Evolutionary conservation across 768 basidiomycete genomes (phyloP), one percentile per base, ranked within the genome.

Genomic region (Austroboletus eburneus): DNA sequence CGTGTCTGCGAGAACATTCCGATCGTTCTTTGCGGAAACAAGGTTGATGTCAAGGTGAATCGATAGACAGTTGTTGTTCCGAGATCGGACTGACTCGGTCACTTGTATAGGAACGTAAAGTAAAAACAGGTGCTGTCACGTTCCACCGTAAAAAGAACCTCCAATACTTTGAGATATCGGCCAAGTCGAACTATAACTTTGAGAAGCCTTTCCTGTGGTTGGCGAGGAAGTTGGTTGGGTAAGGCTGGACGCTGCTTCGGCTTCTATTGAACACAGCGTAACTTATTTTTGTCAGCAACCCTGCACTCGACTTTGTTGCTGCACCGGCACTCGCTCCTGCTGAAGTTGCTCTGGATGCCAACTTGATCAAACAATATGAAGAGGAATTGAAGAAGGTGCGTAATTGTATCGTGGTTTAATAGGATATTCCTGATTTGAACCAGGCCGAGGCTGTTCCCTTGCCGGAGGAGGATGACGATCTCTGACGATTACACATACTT

Each of bases 81-180:
- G 25, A 21, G 29, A 37, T 48, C 42, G 42, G 45, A 39, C 42
- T 52, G 29, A 53, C 25, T 21, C 23, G 30, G 36, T 36, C 29
- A 54, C n/a, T 46, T n/a, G 14, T 54, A 49, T 62, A 97, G 95
- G 96, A 99, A 72, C 92, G 96, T 53, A 99, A 99, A 81, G 96
- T 99, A 58, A 99, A 98, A 80, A 98, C 95, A 20, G 91, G 91
- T 42, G 83, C 87, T 35, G 96, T 99, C 51, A 99, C 96, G 37
- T 99, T 99, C 86, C 96, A 98, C 79, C 81, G 96, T 66, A 99
- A 99, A 90, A 99, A 99, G 81, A 97, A 95, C 72, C 80, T 99
- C 43, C 96, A 98, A 67, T 99, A 99, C 77, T 99, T 94, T 67
- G 96, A 99, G 65, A 98, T 99, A 58, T 98, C 96, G 0, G 96